Percentiles rank a stretch among this genome's conserved stretches.
These are phyloP conservation scores for Hypoxylon lenormandii DNA, from an alignment of 495 filamentous ascomycete species.

Conservation along the genomic window DNA sequence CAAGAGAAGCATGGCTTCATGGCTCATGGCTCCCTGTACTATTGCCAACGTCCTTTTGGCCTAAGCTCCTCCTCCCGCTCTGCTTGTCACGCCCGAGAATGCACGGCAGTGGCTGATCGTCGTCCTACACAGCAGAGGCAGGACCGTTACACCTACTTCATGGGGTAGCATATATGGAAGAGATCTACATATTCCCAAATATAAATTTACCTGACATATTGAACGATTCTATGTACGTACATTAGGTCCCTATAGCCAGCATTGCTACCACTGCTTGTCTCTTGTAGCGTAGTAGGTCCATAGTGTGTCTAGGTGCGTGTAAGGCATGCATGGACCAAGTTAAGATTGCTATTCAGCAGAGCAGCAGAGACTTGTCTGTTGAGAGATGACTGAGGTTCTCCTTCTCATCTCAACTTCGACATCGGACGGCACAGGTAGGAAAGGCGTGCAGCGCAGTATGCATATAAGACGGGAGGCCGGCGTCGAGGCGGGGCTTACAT, in stretches of 20 bases:
- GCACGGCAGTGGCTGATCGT: slow-evolving; percentile 41
- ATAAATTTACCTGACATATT: neutral
- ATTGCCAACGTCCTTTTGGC: slow-evolving; percentile 25
- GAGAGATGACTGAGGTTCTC: no score
- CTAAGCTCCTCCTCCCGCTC: slow-evolving; percentile 10
- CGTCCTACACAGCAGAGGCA: slow-evolving; percentile 42
- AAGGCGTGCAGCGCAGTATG: neutral
- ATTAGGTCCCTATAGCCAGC: no score
- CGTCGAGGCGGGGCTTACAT: slow-evolving; percentile 42
- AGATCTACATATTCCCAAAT: neutral
- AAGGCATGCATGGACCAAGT: no score
- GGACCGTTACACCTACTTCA: slow-evolving; percentile 44
- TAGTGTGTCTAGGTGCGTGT: no score
- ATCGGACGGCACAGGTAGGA: neutral
- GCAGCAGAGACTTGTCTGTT: no score
- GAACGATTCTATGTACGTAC: no score
- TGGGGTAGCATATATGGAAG: slow-evolving; percentile 34
- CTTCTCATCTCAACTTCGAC: neutral
- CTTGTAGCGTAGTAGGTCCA: no score
- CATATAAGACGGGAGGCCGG: slow-evolving; percentile 44
- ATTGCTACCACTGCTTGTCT: neutral
- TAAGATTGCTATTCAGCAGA: no score
- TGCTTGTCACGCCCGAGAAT: slow-evolving; percentile 17
- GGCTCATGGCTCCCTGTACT: slow-evolving; percentile 13
- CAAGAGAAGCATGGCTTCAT: slow-evolving; percentile 4